Evolutionary conservation across 2,329 filamentous ascomycete species (phyloP), one percentile per base, ranked within the genome.

Genomic region (Nemania sp.): DNA sequence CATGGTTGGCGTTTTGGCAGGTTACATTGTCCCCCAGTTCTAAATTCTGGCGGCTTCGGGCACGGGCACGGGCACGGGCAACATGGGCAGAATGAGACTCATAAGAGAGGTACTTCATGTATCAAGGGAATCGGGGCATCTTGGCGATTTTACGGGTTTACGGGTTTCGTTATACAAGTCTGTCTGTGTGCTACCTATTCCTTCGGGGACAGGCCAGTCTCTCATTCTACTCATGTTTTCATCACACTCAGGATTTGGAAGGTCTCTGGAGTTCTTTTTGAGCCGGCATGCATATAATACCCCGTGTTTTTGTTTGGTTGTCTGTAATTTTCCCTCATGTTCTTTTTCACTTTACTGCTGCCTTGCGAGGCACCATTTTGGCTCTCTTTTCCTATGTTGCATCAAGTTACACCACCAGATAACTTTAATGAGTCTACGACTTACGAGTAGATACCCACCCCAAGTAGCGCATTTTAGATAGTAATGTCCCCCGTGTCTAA

Each of bases 1-100:
- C 39, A 34, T 25, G 45, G 11, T 29, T 32, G 11, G 42, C n/a
- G 42, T 17, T 17, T 45, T 47, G 25, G 2, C 35, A 18, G 51
- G 55, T 57, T 58, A 43, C 62, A 55, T 60, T 58, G 54, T 39
- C 32, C 47, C 43, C 43, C 43, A 46, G 10, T 29, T 29, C 25
- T 29, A 7, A 2, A 20, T 29, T 32, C n/a, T 53, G 34, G n/a
- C 20, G 46, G 46, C 9, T 48, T 25, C 15, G 11, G 43, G 43
- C 29, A 13, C 12, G 29, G 40, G 40, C 39, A 52, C 15, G 11
- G 43, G 43, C 29, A 13, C 12, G 29, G 40, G 40, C 39, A 52
- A 39, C n/a, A 40, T 37, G 2, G 2, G 20, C 39, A 45, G 29
- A 32, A 15, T 51, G 20, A n/a, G n/a, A n/a, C 32, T 15, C 18